phyloP scores from a whole-genome alignment of 805 yeast genomes.

The Starmerella apicola region DNA sequence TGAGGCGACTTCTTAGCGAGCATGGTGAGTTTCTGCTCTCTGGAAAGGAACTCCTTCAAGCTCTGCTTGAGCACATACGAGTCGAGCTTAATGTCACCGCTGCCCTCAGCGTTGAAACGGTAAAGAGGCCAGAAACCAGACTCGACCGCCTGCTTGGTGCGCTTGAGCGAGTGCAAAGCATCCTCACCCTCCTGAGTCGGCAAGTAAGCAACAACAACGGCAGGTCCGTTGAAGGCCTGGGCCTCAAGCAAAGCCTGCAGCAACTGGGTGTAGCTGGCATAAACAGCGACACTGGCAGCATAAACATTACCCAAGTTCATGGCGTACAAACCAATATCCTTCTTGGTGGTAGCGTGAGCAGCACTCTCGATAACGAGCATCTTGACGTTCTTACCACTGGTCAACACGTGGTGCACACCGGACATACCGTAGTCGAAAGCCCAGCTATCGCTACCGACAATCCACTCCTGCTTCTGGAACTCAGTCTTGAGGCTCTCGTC shows the following conservation, averaged over 20 bases:
- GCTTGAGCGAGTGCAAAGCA: conserved; percentile 64
- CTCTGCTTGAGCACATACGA: conserved; percentile 70
- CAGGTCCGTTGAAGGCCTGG: conserved; percentile 78
- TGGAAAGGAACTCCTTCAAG: conserved; percentile 66
- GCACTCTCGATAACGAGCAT: conserved; percentile 80
- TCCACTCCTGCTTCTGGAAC: conserved; percentile 41
- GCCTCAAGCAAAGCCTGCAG: conserved; percentile 84
- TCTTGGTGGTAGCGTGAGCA: conserved; percentile 48
- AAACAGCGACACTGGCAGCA: conserved; percentile 89
- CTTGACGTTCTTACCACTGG: conserved; percentile 66
- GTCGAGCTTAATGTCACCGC: conserved; percentile 69
- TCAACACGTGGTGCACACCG: conserved; percentile 74
- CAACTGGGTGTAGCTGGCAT: conserved; percentile 86
- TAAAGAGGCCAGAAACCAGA: conserved; percentile 95
- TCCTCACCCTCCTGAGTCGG: conserved; percentile 47
- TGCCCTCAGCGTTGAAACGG: conserved; percentile 43
- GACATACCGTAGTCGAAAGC: conserved; percentile 83
- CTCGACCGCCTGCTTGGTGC: conserved; percentile 81
- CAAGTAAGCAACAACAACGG: conserved; percentile 78
- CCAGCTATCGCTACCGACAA: conserved; percentile 92
- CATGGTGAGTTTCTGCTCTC: conserved; percentile 77
- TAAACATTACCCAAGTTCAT: conserved; percentile 84
- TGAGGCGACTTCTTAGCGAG: conserved; percentile 59
- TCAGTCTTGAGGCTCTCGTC: conserved; percentile 26
- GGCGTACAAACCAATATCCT: conserved; percentile 87